phyloP scores from a whole-genome alignment of 441 rosid species.

The Pelargonium citronellum region DNA sequence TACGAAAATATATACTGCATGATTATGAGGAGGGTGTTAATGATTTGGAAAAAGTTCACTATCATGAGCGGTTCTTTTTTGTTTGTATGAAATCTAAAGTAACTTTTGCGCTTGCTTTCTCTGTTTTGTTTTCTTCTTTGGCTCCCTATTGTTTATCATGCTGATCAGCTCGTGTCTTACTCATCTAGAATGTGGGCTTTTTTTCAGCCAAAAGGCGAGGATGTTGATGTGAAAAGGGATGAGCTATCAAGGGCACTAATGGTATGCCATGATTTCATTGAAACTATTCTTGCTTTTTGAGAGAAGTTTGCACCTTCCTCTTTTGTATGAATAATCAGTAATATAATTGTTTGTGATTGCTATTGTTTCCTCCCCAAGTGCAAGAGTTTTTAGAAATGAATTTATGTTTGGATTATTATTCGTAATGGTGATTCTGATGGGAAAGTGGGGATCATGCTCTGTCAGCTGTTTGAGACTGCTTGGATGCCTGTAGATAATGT shows the following conservation, averaged over 20 bases:
- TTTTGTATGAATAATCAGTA: neutral
- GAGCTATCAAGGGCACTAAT: conserved; percentile 69
- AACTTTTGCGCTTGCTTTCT: neutral
- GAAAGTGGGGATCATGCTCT: neutral
- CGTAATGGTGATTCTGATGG: neutral
- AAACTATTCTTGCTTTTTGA: conserved; percentile 17
- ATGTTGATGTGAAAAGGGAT: conserved; percentile 51
- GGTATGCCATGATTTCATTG: conserved; percentile 38
- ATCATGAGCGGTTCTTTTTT: neutral
- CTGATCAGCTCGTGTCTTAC: conserved; percentile 11
- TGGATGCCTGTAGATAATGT: no score
- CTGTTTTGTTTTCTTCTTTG: neutral
- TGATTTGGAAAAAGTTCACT: neutral
- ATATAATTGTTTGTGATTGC: neutral
- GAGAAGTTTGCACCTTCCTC: neutral
- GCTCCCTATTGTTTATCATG: neutral
- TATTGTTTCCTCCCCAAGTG: neutral
- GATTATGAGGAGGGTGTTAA: neutral
- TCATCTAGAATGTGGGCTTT: conserved; percentile 19
- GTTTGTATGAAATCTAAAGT: neutral
- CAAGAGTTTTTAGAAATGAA: neutral
- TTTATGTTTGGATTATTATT: no score
- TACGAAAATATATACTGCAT: no score
- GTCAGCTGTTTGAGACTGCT: no score
- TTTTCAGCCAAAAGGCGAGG: conserved; percentile 58